Percentiles rank a stretch among this genome's conserved stretches.
Conservation (phyloP, 257 asterid species). For the Ligustrum vulgare region DNA sequence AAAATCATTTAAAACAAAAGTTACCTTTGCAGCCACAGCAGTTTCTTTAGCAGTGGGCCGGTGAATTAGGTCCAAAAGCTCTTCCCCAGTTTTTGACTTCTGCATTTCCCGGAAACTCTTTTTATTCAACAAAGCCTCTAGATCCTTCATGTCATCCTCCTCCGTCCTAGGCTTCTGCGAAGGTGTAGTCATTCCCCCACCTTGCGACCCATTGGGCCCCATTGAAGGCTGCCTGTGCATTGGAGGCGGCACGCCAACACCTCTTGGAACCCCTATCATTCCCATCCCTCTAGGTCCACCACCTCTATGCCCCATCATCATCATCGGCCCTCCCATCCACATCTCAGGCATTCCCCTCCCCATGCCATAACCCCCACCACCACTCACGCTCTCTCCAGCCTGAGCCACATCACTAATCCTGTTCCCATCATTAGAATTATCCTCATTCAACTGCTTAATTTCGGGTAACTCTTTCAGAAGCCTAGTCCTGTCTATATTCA, state of each 20-base stretch:
- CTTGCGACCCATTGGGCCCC: conserved; percentile 41
- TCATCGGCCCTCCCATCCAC: conserved; percentile 64
- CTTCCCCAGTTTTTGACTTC: conserved; percentile 95
- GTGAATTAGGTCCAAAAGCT: conserved; percentile 90
- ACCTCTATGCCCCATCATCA: conserved; percentile 68
- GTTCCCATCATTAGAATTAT: conserved; percentile 41
- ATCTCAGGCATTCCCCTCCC: conserved; percentile 57
- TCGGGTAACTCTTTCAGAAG: conserved; percentile 80
- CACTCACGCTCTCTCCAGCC: conserved; percentile 38
- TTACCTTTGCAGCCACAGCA: conserved; percentile 87
- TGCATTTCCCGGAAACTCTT: conserved; percentile 87
- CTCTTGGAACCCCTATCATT: conserved; percentile 85
- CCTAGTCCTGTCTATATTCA: conserved; percentile 80
- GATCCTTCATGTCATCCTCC: conserved; percentile 94
- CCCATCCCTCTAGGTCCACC: conserved; percentile 78
- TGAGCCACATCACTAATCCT: conserved; percentile 33
- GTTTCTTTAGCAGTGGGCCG: conserved; percentile 95
- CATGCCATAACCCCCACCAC: conserved; percentile 44
- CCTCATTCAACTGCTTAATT: conserved; percentile 59
- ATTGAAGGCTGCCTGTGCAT: conserved; percentile 70
- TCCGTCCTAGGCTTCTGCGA: conserved; percentile 79
- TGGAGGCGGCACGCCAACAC: conserved; percentile 90
- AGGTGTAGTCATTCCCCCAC: conserved; percentile 44
- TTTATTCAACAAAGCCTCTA: conserved; percentile 82
- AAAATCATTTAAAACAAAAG: background rate